These are phyloP conservation scores for Podospora australis DNA, from an alignment of 495 filamentous ascomycete genomes.

Conservation along the genomic window DNA sequence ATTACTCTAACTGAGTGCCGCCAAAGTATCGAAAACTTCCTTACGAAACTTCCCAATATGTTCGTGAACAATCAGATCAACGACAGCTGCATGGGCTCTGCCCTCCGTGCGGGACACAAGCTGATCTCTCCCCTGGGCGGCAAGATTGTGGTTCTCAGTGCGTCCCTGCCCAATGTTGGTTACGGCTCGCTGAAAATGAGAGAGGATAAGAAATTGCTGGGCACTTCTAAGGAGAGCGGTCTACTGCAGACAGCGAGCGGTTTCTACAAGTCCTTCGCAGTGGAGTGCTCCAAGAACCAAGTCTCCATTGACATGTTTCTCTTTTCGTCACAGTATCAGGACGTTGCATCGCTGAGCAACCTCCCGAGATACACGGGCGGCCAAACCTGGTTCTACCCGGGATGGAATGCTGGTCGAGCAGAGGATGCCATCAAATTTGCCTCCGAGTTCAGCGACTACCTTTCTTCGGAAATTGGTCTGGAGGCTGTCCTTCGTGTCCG, in stretches of 20 bases:
- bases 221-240: conserved; percentile 82
- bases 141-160: conserved; percentile 85
- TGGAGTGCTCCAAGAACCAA: conserved; percentile 97
- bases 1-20: conserved; percentile 86
- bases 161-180: conserved; percentile 85
- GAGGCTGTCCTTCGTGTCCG: conserved; percentile 94
- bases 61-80: conserved; percentile 88
- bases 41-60: conserved; percentile 89
- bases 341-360: conserved; percentile 92
- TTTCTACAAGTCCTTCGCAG: conserved; percentile 99
- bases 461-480: conserved; percentile 90
- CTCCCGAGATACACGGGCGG: conserved; percentile 93
- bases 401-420: conserved; percentile 86
- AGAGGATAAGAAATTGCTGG: conserved; percentile 94
- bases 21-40: conserved; percentile 82
- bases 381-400: conserved; percentile 97
- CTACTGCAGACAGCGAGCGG: conserved; percentile 86
- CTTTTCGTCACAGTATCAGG: conserved; percentile 94
- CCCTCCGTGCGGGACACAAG: conserved; percentile 87
- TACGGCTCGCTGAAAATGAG: conserved; percentile 86
- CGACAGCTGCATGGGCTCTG: conserved; percentile 86
- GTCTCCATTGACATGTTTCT: conserved; percentile 99
- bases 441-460: conserved; percentile 89
- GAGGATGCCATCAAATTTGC: conserved; percentile 98
- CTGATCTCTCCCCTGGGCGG: conserved; percentile 89